Conservation (phyloP, 352 stramenopile species). For the Pythium apleroticum region DNA sequence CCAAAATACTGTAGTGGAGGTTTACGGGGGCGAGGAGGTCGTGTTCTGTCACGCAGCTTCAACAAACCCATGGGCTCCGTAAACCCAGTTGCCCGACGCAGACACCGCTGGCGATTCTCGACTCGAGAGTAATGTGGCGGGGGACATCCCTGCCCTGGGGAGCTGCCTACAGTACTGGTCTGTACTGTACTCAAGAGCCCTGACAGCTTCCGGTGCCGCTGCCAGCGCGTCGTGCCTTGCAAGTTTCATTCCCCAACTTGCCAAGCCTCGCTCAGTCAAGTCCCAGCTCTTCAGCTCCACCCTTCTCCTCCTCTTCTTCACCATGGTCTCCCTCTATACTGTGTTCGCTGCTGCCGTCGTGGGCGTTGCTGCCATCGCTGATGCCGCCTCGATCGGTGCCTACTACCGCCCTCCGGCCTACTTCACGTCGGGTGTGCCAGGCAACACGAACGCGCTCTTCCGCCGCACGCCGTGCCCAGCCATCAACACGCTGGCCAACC, state of each 20-base stretch:
- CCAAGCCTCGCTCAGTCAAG: slow-evolving; percentile 2
- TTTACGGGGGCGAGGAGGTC: background rate
- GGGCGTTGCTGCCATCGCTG: background rate
- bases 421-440: slow-evolving; percentile 6
- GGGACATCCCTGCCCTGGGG: background rate
- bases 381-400: slow-evolving; percentile 21
- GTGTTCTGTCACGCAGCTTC: background rate
- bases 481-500: slow-evolving; percentile 70
- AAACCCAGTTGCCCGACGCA: background rate
- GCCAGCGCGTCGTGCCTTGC: background rate
- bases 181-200: too few species aligned
- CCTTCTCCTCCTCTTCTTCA: background rate
- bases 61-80: background rate
- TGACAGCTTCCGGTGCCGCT: too few species aligned
- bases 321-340: slow-evolving; percentile 9
- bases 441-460: slow-evolving; percentile 10
- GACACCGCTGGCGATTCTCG: background rate
- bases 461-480: slow-evolving; percentile 45
- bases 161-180: background rate
- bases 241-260: slow-evolving; percentile 8
- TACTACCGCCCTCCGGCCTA: slow-evolving; percentile 14
- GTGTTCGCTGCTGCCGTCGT: slow-evolving; percentile 1
- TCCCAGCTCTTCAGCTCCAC: slow-evolving; percentile 1
- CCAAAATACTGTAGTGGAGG: background rate
- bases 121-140: background rate